Base-by-base conservation (phyloP, 2,329 filamentous ascomycete genomes). In the Paraconiothyrium sp. region DNA sequence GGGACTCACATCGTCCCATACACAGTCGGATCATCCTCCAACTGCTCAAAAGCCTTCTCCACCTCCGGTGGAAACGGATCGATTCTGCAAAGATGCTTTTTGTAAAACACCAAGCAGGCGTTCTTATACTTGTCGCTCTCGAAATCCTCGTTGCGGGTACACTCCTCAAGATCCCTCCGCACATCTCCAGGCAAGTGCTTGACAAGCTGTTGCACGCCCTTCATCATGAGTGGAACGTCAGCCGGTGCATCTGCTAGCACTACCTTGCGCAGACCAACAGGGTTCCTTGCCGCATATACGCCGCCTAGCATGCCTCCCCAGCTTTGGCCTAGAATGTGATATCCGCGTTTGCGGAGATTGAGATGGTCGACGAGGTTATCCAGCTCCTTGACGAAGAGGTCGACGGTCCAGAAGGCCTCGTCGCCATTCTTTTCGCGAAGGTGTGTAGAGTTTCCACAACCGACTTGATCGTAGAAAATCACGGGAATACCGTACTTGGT, bases 381-480 rank as follows among this genome's bases (percentile, higher is more conserved):
- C 0, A 87, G 77, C 66, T 87, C 84, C 14, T 69, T 70, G 24
- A 81, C 73, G 75, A 86, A 87, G 1, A 87, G 75, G 2, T 81
- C 73, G 0, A 79, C 65, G 0, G 76, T 79, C 84, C 84, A 87
- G 74, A 87, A 86, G 0, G 60, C 59, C 1, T 76, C 73, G 51
- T 85, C 80, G 11, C 81, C 80, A 10, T 71, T 71, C 58, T 81
- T 83, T 34, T 84, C 80, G 0, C 68, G 79, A 11, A 86, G 75
- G 57, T 82, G 84, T 0, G 84, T 86, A 4, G 80, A 84, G 14
- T 69, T 68, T 9, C 83, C 85, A 62, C 80, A 82, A 24, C 85
- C 84, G 55, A 86, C 76, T 62, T 87, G 84, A 65, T 87, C 84
- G 69, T 87, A 87, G 68, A 86, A 80, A 32, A 87, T 71, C 2